Evolutionary conservation across 2,329 filamentous ascomycete species (phyloP), one percentile per base, ranked within the genome.

Genomic region (Colletotrichum acutatum): DNA sequence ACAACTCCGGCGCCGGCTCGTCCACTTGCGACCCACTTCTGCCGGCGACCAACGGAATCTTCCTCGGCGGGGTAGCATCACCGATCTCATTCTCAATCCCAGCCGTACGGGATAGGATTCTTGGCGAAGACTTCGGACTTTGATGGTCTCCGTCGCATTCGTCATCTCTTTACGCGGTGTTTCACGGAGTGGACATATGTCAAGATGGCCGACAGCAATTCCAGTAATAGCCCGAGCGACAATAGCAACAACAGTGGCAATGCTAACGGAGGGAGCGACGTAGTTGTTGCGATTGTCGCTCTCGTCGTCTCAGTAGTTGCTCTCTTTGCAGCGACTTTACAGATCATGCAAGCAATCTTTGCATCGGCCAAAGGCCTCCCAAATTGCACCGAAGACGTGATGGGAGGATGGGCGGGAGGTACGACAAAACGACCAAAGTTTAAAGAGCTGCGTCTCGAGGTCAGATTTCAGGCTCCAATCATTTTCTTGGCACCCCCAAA

Each of bases 401-500:
- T 74, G 49, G 68, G 68, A 24, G 24, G 22, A 16, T 74, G 72
- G 72, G 52, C 72, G 1, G 34, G 16, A 4, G 30, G 42, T 4
- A 58, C 68, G 4, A 56, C 58, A 8, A 57, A 28, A 14, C 62
- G 22, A 14, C 28, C 30, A 19, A 74, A 53, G 5, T 24, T 28
- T n/a, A 12, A 6, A 3, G 59, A 74, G 14, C 34, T 74, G 11
- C 24, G 71, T 1, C 56, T 71, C 5, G 66, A 67, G 26, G 26
- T 74, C 37, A 28, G 24, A 5, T 74, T 74, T 9, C 58, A 74
- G n/a, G 68, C 67, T 4, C 72, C 72, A 3, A 19, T 74, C 32
- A 66, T 74, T 2, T 74, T 66, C 28, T 22, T 70, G 1, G 63
- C 72, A 0, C 71, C 71, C 5, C 57, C 53, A 1, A 42, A 11